Evolutionary conservation across 2,329 filamentous ascomycete genomes (phyloP).

Genomic region (Allantophomopsis lycopodina): DNA sequence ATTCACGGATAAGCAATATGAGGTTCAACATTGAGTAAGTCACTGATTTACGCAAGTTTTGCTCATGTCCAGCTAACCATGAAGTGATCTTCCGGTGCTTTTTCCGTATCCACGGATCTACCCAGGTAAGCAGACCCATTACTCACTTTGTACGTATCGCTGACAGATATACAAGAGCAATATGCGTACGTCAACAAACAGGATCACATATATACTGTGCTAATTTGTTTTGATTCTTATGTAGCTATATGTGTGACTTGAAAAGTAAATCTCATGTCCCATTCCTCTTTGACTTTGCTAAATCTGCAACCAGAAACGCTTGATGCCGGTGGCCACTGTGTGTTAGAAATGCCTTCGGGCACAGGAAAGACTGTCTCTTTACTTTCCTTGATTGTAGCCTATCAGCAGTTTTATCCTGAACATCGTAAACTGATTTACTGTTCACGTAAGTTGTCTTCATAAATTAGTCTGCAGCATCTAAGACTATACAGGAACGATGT

Average conservation of each 20-base stretch:
- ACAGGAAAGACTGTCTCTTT: slow-evolving; percentile 96
- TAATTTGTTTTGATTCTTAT: slow-evolving; percentile 5
- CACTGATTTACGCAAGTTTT: neutral
- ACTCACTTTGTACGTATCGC: slow-evolving; percentile 1
- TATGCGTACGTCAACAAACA: slow-evolving; percentile 35
- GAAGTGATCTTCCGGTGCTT: slow-evolving; percentile 52
- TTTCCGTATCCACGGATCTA: slow-evolving; percentile 67
- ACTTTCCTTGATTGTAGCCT: slow-evolving; percentile 88
- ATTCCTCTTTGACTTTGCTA: neutral
- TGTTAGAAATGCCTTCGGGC: slow-evolving; percentile 97
- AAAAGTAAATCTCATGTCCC: slow-evolving; percentile 34
- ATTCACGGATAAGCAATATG: slow-evolving; percentile 33
- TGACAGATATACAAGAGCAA: slow-evolving; percentile 46
- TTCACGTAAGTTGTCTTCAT: slow-evolving; percentile 45
- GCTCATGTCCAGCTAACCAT: slow-evolving; percentile 7
- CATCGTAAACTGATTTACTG: slow-evolving; percentile 97
- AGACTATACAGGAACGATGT: slow-evolving; percentile 63
- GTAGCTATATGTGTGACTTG: slow-evolving; percentile 69
- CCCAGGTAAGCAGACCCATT: slow-evolving; percentile 26
- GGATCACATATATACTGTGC: too few relatives aligned
- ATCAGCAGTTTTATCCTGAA: slow-evolving; percentile 87
- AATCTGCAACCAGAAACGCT: slow-evolving; percentile 44
- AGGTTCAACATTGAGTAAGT: slow-evolving; percentile 65
- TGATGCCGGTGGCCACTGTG: slow-evolving; percentile 88
- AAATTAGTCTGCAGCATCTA: neutral